A percentile compares a stretch with the other conserved stretches of the same genome.
These are phyloP conservation scores for Aureobasidium leucospermi DNA, from an alignment of 2,329 filamentous ascomycete genomes.

Conservation along the genomic window DNA sequence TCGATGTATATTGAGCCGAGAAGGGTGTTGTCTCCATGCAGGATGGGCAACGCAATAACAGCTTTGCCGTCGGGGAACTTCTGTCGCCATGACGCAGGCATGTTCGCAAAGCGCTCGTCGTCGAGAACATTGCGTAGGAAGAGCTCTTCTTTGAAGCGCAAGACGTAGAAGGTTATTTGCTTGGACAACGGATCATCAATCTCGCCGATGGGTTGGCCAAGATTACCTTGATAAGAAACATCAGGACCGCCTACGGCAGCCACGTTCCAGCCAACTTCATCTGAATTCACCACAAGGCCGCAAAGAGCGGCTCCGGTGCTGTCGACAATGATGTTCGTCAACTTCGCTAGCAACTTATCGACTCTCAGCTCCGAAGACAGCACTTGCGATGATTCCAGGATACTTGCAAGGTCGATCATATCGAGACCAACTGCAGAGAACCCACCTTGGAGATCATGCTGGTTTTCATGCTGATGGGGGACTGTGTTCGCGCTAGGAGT, in stretches of 20 bases:
- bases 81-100: slow-evolving; percentile 60
- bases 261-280: slow-evolving; percentile 59
- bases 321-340: slow-evolving; percentile 74
- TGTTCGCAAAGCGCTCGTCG: slow-evolving; percentile 72
- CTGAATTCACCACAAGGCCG: slow-evolving; percentile 66
- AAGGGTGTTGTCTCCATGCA: slow-evolving; percentile 62
- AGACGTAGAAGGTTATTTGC: slow-evolving; percentile 69
- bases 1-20: slow-evolving; percentile 71
- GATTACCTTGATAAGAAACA: slow-evolving; percentile 23
- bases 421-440: slow-evolving; percentile 62
- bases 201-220: slow-evolving; percentile 57
- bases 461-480: slow-evolving; percentile 29
- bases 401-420: slow-evolving; percentile 75
- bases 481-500: slow-evolving; percentile 30
- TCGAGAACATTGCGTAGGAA: slow-evolving; percentile 66
- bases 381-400: slow-evolving; percentile 70
- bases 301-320: slow-evolving; percentile 68
- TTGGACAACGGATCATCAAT: slow-evolving; percentile 62
- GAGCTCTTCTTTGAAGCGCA: slow-evolving; percentile 67
- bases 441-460: slow-evolving; percentile 42
- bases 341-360: slow-evolving; percentile 68
- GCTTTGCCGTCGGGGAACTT: slow-evolving; percentile 63
- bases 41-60: slow-evolving; percentile 73
- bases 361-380: slow-evolving; percentile 72
- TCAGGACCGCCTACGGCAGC: slow-evolving; percentile 69